Percentiles rank a stretch among this genome's conserved stretches.
Evolutionary conservation across 202 grass and related monocot genomes (phyloP).

Genomic region (Setaria italica): DNA sequence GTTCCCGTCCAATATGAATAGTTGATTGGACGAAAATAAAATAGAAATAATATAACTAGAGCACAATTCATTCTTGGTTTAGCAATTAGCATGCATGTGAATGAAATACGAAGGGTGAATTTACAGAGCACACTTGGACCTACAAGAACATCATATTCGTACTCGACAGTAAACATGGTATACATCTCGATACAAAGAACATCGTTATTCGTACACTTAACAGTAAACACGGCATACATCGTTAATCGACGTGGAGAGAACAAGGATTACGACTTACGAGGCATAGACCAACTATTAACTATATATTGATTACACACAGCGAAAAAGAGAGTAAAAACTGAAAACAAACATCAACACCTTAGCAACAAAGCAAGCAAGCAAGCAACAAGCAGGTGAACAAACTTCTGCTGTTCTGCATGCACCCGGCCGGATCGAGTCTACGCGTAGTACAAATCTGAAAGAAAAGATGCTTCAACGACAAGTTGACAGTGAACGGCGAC

Average conservation of each 20-base stretch:
- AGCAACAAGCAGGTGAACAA: constrained; percentile 35
- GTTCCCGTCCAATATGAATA: background rate
- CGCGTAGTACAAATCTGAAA: background rate
- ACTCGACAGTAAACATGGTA: background rate
- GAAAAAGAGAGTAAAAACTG: background rate
- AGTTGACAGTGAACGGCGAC: background rate
- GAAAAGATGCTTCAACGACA: background rate
- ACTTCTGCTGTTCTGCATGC: constrained; percentile 28
- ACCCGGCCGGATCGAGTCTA: too few species aligned
- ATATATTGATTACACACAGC: background rate
- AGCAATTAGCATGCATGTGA: background rate
- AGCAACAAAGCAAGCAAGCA: background rate
- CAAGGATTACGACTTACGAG: background rate
- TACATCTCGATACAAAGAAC: too few species aligned
- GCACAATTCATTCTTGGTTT: background rate
- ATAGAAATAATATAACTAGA: background rate
- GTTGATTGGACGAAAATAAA: background rate
- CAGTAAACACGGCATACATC: too few species aligned
- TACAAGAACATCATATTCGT: background rate
- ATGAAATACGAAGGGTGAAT: background rate
- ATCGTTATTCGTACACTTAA: too few species aligned
- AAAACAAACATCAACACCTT: background rate
- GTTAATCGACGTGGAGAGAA: too few species aligned
- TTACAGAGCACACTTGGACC: background rate
- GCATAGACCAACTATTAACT: background rate